Base-by-base conservation (phyloP, 345 rosid genomes). In the Microthlaspi erraticum region DNA sequence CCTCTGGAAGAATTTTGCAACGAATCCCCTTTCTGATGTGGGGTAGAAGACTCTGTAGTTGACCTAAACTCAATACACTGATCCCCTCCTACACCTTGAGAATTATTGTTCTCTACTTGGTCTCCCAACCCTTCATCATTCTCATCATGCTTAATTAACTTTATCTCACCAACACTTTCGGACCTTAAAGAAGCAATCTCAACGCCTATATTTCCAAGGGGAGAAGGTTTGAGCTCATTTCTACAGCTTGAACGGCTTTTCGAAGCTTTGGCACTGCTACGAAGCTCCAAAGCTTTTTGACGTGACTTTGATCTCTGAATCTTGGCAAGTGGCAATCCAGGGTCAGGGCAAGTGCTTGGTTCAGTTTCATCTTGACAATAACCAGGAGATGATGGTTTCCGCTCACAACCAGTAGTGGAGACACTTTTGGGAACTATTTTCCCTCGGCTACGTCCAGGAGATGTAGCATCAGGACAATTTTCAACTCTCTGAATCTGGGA, bases 291-390 rank as follows among this genome's bases (percentile, higher is more conserved):
- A 79, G 79, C 88, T 78, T 54, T 78, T 71, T 91, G 93, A 80
- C 97, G 90, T 42, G 92, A 82, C 75, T 73, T 88, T 13, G 96
- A 88, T 72, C 93, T 91, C 71, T 85, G 87, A 77, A 87, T 71
- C 66, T 77, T 91, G 32, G 81, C 85, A 73, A 86, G 71, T 39
- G 97, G 83, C 60, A 72, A 71, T 60, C 71, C 70, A 38, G 78
- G 78, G 52, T 80, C 82, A 42, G 72, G 71, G 64, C 58, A 44
- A 69, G 57, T 41, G 61, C 63, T 80, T 26, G 78, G 74, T 38
- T 66, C 64, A 55, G 53, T 66, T 62, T 74, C 73, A 36, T 79
- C 78, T 65, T 52, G 77, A 66, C 77, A 77, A 79, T 73, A 72
- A 58, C 56, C 73, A 5, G 83, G 92, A 80, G 96, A 71, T 23